Base-by-base conservation (phyloP, 2,329 filamentous ascomycete genomes). In the Neonectria hederae region DNA sequence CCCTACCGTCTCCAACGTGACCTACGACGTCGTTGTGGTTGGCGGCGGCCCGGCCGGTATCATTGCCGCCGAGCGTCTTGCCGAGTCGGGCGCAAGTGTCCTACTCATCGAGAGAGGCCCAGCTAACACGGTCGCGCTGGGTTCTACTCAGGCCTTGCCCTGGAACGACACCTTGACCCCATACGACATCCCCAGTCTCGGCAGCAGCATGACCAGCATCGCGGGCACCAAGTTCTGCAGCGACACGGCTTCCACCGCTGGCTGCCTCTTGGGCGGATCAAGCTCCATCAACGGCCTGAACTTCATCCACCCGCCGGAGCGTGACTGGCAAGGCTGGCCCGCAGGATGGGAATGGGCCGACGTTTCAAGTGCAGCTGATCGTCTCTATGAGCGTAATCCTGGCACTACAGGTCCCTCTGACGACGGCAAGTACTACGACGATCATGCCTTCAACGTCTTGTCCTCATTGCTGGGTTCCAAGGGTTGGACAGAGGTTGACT, bases 401-500 rank as follows among this genome's bases (percentile, higher is more conserved):
- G 90, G 90, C 38, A 92, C 89, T 0, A 87, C 87, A 57, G 79
- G 81, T 30, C 90, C 91, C 0, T 92, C 90, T 0, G 80, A 82
- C 61, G 90, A 93, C 72, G 89, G 89, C 56, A 83, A 88, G 74
- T 83, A 87, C 54, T 93, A 93, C 78, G 81, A 88, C 26, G 87
- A 90, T 64, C 83, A 88, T 62, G 86, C 89, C 1, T 92, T 87
- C 74, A 82, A 88, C 56, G 82, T 90, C 24, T 78, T 93, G 2
- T 82, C 85, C 3, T 78, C 80, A 51, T 89, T 89, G 2, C 82
- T 93, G 7, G 79, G 78, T 46, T 80, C 83, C 14, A 83, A 84
- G 35, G 89, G 89, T 5, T 93, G 90, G 90, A 83, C 80, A 51
- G 83, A 85, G 54, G 83, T 92, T 32, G 83, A 84, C n/a, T 87